Evolutionary conservation across 257 asterid genomes (phyloP).

Genomic region (Salvia hispanica): DNA sequence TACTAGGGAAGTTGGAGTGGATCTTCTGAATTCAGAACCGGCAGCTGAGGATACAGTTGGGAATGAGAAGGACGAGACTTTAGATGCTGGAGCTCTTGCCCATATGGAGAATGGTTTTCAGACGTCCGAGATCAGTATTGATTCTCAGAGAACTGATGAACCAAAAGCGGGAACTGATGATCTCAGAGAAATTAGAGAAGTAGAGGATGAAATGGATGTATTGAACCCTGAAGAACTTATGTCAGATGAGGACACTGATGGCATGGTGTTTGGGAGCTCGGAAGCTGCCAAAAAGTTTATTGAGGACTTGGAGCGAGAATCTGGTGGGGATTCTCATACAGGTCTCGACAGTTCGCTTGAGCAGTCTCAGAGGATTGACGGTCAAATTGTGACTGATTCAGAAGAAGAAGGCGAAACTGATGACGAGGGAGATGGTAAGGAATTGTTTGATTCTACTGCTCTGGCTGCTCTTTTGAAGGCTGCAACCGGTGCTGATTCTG

Average conservation of each 20-base stretch:
- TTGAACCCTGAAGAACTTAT: conserved; percentile 49
- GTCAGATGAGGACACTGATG: conserved; percentile 75
- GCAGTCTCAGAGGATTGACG: conserved; percentile 64
- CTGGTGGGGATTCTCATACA: conserved; percentile 53
- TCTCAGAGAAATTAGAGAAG: conserved; percentile 44
- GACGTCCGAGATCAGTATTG: neutral
- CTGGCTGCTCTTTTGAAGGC: conserved; percentile 94
- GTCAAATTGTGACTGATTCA: conserved; percentile 90
- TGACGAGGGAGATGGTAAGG: conserved; percentile 88
- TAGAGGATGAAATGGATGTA: conserved; percentile 48
- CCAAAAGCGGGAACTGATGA: conserved; percentile 21
- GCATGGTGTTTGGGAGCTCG: conserved; percentile 78
- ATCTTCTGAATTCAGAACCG: conserved; percentile 37
- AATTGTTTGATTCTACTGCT: conserved; percentile 85
- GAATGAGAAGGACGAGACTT: conserved; percentile 31
- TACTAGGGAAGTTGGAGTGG: conserved; percentile 33
- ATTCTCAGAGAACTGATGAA: conserved; percentile 36
- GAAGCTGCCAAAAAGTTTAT: conserved; percentile 85
- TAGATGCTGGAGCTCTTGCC: conserved; percentile 32
- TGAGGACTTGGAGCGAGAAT: conserved; percentile 81
- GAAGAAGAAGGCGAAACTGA: conserved; percentile 91
- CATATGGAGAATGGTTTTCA: conserved; percentile 37
- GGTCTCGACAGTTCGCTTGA: conserved; percentile 49
- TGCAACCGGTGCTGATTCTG: conserved; percentile 80
- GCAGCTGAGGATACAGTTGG: conserved; percentile 32